Conservation (phyloP, 345 rosid species). For the Orychophragmus violaceus region DNA sequence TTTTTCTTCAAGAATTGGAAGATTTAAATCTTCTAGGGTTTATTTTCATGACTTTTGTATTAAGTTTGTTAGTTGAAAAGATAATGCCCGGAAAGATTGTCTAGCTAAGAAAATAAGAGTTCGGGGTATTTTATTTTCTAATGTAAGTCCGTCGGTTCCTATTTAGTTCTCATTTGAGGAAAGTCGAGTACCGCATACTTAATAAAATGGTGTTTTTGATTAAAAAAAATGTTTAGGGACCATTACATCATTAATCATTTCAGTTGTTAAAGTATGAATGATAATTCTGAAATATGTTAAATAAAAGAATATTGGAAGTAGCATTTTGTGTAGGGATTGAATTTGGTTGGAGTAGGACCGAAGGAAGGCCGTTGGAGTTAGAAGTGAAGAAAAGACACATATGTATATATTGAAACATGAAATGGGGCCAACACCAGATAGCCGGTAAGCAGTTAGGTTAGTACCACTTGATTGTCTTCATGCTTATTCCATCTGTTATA, state of each 20-base stretch:
- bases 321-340: background rate
- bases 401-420: background rate
- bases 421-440: background rate
- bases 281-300: background rate
- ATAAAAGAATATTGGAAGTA: background rate
- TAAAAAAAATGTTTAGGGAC: background rate
- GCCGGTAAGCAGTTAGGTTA: slow-evolving; percentile 5
- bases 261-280: background rate
- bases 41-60: no score
- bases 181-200: no score
- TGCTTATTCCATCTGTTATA: background rate
- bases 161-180: no score
- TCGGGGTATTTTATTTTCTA: no score
- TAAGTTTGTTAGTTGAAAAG: no score
- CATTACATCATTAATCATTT: background rate
- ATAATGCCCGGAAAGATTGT: no score
- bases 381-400: background rate
- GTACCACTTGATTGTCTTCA: slow-evolving; percentile 3
- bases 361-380: slow-evolving; percentile 2
- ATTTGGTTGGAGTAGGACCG: slow-evolving; percentile 11
- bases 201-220: no score
- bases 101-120: no score
- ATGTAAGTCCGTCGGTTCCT: no score
- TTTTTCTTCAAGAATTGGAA: no score
- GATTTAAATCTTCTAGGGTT: no score